Evolutionary conservation across 345 rosid genomes (phyloP), one percentile per base, ranked within the genome.

Genomic region (Dipteronia sinensis): DNA sequence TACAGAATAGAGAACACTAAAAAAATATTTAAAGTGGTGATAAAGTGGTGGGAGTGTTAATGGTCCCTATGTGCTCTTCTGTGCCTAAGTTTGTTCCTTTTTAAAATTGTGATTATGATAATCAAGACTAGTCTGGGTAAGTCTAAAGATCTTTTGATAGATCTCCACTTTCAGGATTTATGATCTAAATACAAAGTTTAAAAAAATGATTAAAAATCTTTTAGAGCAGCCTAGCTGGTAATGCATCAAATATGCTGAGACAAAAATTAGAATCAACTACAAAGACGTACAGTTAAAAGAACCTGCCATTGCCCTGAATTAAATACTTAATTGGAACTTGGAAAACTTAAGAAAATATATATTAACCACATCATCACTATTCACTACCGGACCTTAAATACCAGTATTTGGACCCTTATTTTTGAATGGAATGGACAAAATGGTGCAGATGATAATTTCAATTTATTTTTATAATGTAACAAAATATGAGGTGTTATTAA

Each of bases 111-210:
- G 38, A 42, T 42, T 22, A 59, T 61, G 76, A 73, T 61, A 59
- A 61, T 70, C 59, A 25, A 2, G 53, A 34, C 31, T 4, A 4
- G 38, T 4, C 38, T 34, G 38, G 4, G 38, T 34, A 6, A 34
- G 38, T 34, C 38, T 34, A 4, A 4, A 34, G 38, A 34, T 34
- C 38, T 34, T 34, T 47, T 73, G 68, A 17, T 73, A 69, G 76
- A 42, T 73, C 76, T 44, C 76, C 76, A 62, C 76, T 42, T 34
- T 34, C 6, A 34, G 38, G 6, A 34, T 34, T 34, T 34, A 34
- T 34, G 4, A 34, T 34, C 38, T 34, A 34, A 34, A 34, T 34
- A 34, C 38, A 34, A 34, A 34, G 38, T 34, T 34, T 34, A 3
- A 34, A 34, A 34, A 34, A 34, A 34, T 34, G 38, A 34, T 34